Conservation (phyloP, 2,329 filamentous ascomycete genomes). For the Cryphonectria naterciae region DNA sequence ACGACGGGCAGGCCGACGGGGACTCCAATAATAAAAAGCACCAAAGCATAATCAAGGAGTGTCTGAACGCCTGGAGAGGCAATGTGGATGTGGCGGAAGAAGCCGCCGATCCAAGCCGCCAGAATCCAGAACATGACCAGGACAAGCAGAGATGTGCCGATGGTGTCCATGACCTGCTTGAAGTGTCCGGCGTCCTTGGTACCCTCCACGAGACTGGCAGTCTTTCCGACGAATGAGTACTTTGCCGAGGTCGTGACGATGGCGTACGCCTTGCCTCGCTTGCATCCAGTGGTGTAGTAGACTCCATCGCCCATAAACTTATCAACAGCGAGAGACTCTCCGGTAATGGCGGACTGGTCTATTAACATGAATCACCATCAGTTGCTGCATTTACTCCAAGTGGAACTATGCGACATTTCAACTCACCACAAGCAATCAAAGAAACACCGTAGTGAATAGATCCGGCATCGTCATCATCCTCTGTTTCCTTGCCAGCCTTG, state of each 20-base stretch:
- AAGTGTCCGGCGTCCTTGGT: conserved; percentile 75
- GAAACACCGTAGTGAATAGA: conserved; percentile 26
- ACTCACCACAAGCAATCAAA: conserved; percentile 27
- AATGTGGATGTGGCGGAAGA: conserved; percentile 73
- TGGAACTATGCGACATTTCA: background rate
- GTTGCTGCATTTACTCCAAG: background rate
- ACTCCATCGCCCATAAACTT: conserved; percentile 77
- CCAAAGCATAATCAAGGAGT: conserved; percentile 69
- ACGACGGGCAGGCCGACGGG: conserved; percentile 81
- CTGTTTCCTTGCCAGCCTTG: conserved; percentile 4
- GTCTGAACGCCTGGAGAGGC: conserved; percentile 65
- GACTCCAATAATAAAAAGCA: conserved; percentile 77
- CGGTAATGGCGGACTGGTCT: conserved; percentile 11
- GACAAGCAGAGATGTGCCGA: conserved; percentile 73
- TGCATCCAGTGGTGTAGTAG: conserved; percentile 82
- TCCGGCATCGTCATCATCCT: conserved; percentile 21
- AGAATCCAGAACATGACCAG: conserved; percentile 80
- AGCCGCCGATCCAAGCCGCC: conserved; percentile 76
- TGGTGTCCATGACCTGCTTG: conserved; percentile 84
- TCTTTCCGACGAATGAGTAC: conserved; percentile 77
- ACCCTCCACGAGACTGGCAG: conserved; percentile 73
- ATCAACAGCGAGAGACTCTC: conserved; percentile 66
- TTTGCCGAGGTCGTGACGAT: conserved; percentile 69
- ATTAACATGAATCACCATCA: background rate
- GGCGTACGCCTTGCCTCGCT: conserved; percentile 76